phyloP scores from a whole-genome alignment of 345 rosid genomes.

The Raphanus sativus region DNA sequence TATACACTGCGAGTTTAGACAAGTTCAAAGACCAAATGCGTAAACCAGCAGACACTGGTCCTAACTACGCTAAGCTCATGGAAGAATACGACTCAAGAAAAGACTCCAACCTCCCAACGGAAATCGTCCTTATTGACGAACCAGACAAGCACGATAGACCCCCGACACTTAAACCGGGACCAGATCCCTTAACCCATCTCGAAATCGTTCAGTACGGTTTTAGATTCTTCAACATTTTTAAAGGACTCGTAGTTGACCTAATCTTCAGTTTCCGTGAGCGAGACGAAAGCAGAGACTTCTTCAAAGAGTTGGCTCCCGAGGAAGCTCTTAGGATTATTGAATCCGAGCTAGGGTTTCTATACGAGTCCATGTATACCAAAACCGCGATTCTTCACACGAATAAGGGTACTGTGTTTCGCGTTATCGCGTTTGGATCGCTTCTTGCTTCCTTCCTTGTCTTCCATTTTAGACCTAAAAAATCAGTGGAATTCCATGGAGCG shows the following conservation, averaged over 20 bases:
- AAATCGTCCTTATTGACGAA: conserved; percentile 12
- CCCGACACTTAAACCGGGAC: background rate
- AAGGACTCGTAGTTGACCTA: conserved; percentile 59
- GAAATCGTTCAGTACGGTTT: conserved; percentile 45
- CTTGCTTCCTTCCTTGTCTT: conserved; percentile 43
- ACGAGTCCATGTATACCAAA: conserved; percentile 63
- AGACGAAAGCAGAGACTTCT: conserved; percentile 51
- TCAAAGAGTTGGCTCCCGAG: conserved; percentile 10
- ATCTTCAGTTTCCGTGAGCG: conserved; percentile 54
- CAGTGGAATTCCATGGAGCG: conserved; percentile 13
- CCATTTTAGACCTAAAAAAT: conserved; percentile 32
- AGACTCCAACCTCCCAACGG: conserved; percentile 2
- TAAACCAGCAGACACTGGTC: conserved; percentile 19
- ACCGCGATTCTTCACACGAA: conserved; percentile 44
- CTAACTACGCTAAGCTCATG: conserved; percentile 39
- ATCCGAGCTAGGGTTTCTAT: conserved; percentile 63
- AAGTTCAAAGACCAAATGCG: conserved; percentile 37
- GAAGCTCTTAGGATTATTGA: conserved; percentile 57
- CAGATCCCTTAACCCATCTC: background rate
- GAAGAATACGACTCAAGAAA: conserved; percentile 28
- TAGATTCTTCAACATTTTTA: conserved; percentile 45
- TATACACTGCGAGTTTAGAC: conserved; percentile 43
- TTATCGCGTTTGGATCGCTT: conserved; percentile 35
- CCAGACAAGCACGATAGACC: conserved; percentile 26
- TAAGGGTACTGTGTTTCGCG: conserved; percentile 35